phyloP scores from a whole-genome alignment of 345 rosid genomes.

The Euclidium syriacum region DNA sequence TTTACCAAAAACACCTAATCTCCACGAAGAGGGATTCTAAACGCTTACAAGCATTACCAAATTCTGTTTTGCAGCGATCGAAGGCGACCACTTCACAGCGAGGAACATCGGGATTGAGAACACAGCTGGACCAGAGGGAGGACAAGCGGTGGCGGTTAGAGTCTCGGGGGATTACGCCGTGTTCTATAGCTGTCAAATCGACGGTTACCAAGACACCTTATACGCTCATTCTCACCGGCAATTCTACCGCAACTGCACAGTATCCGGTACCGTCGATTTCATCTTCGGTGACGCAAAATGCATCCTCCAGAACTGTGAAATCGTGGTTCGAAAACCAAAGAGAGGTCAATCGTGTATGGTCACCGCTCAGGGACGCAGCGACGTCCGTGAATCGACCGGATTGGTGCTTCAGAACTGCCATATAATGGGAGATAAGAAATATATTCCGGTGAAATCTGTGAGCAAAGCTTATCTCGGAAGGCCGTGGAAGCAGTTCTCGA shows the following conservation, averaged over 20 bases:
- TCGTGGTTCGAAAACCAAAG: constrained; percentile 49
- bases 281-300: constrained; percentile 56
- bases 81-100: constrained; percentile 54
- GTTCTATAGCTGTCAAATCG: constrained; percentile 52
- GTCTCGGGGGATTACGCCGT: constrained; percentile 46
- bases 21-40: background rate
- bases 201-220: constrained; percentile 67
- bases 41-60: background rate
- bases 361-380: constrained; percentile 62
- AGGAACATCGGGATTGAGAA: constrained; percentile 68
- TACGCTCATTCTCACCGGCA: constrained; percentile 63
- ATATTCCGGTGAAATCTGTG: constrained; percentile 27
- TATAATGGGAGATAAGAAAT: constrained; percentile 40
- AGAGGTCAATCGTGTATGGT: constrained; percentile 44
- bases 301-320: constrained; percentile 58
- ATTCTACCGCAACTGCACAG: constrained; percentile 66
- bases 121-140: constrained; percentile 52
- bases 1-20: background rate
- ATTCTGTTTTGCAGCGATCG: constrained; percentile 30
- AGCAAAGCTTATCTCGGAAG: constrained; percentile 66
- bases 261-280: constrained; percentile 71
- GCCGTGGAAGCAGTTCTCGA: constrained; percentile 59
- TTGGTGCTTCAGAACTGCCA: constrained; percentile 59
- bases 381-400: constrained; percentile 40
- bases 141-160: constrained; percentile 73